These are phyloP conservation scores for Chaetomiaceae sp. DNA, from an alignment of 2,329 filamentous ascomycete species.

Conservation along the genomic window DNA sequence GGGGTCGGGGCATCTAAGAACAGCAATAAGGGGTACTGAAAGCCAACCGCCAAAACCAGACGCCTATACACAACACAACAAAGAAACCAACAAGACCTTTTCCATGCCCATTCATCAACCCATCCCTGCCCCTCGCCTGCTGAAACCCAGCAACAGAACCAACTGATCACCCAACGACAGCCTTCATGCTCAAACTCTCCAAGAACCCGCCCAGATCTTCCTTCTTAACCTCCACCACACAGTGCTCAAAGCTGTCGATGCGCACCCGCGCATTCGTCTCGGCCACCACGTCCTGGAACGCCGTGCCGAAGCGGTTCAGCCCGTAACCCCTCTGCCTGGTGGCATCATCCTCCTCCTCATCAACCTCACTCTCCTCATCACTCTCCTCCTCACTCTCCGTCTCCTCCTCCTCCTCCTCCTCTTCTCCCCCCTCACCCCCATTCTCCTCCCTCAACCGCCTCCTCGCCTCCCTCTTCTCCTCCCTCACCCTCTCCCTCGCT, in stretches of 20 bases:
- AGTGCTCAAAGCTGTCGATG: constrained; percentile 96
- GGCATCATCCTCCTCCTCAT: constrained; percentile 42
- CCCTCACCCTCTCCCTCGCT: constrained; percentile 47
- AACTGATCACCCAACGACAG: constrained; percentile 61
- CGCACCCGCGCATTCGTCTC: constrained; percentile 86
- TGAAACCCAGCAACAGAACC: background rate
- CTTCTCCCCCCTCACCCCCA: constrained; percentile 35
- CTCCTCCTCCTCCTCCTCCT: constrained; percentile 47
- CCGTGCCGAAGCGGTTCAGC: constrained; percentile 85
- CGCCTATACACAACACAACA: too few species aligned
- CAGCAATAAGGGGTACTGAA: background rate
- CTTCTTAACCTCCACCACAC: constrained; percentile 95
- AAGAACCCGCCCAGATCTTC: constrained; percentile 89
- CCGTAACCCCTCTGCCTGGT: constrained; percentile 63
- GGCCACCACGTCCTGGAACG: constrained; percentile 90
- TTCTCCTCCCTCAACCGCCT: constrained; percentile 47
- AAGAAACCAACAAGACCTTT: background rate
- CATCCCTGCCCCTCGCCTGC: background rate
- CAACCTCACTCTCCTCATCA: constrained; percentile 41
- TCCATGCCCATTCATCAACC: background rate
- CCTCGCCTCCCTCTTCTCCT: constrained; percentile 46
- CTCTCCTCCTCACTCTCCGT: constrained; percentile 41
- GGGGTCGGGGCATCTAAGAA: background rate
- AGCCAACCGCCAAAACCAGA: background rate
- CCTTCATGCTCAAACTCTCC: constrained; percentile 87